Evolutionary conservation across 2,329 filamentous ascomycete genomes (phyloP), one percentile per base, ranked within the genome.

Genomic region (Colletotrichum truncatum): DNA sequence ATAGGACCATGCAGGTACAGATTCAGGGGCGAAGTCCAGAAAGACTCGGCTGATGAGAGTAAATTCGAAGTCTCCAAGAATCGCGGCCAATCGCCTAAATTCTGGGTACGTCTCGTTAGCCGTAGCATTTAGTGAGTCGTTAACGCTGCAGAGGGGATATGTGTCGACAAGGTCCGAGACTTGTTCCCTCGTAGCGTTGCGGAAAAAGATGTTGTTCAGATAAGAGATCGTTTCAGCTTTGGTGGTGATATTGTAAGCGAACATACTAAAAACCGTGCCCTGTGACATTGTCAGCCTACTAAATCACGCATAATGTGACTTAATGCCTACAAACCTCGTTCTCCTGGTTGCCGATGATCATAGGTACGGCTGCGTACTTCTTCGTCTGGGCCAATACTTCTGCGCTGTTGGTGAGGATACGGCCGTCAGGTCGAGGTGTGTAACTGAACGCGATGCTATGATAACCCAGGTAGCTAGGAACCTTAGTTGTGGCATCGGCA

Each of bases 1-100:
- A 77, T 94, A 96, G 0, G 90, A 93, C 91, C 91, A 96, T 1
- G 82, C 80, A 0, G 89, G 88, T 0, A 93, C 87, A 6, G 79
- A 73, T 2, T 75, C 62, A 0, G 70, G 71, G 1, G 83, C 73
- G 2, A 74, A 67, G 18, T 80, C 72, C 21, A 91, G 80, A 71
- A 89, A 85, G 3, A 80, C 63, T 5, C 75, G 69, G 2, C 36
- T 75, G 56, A 51, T 80, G 4, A 76, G 71, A 2, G 70, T 75
- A 76, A 91, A 91, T 0, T 83, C 83, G 0, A 89, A 67, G 69
- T 91, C 89, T 14, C 89, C 89, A 0, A 90, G 75, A 5, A 91
- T 82, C 25, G 89, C 88, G 2, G 87, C 84, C 0, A 90, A 73
- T 8, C 87, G 85, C 73, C 91, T 92, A 79, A 84, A 91, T 70